Base-by-base conservation (phyloP, 2,329 filamentous ascomycete species). In the Cladobotryum mycophilum region DNA sequence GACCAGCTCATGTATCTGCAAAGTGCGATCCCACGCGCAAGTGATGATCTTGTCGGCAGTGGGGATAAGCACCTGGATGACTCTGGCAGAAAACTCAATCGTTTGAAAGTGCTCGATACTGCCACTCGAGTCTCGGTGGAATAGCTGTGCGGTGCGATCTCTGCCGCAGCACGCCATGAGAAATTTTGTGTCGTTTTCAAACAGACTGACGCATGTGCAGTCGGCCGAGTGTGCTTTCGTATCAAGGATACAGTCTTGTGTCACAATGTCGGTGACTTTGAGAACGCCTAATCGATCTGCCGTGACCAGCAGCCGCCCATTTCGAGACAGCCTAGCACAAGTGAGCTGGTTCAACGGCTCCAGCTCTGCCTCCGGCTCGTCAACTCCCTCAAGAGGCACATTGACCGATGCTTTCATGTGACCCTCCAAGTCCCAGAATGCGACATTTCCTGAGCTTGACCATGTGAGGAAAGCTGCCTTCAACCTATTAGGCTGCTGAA, bases 111-210 rank as follows among this genome's bases (percentile, higher is more conserved):
- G 80, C 52, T 87, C 80, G 67, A 95, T 86, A 3, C 69, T 70
- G 2, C 81, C 78, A 12, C 69, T 73, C 1, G 71, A 70, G 20
- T 76, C 75, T 22, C 76, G 74, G 53, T 81, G 76, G 64, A 96
- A 97, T n/a, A 99, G 72, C 65, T 99, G 93, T 1, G 92, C 81
- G n/a, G 87, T 96, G 46, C 93, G 85, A 68, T 99, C 93, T 57
- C 93, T 80, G 35, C 89, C 88, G 63, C 86, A 91, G 11, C 85
- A 90, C 15, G 88, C 92, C 58, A 97, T 76, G 42, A 96, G 73
- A 35, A 82, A 78, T 43, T 72, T 76, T 1, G 78, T 73, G 1
- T 78, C 74, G 41, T 76, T 76, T 58, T 88, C 81, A 60, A 83
- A 82, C 4, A 95, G 75, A 17, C 85, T 81, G 58, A 97, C 85